A percentile compares a stretch with the other conserved stretches of the same genome.
Evolutionary conservation across 2,329 filamentous ascomycete species (phyloP).

Genomic region (Chrysosporium keratinophilum): DNA sequence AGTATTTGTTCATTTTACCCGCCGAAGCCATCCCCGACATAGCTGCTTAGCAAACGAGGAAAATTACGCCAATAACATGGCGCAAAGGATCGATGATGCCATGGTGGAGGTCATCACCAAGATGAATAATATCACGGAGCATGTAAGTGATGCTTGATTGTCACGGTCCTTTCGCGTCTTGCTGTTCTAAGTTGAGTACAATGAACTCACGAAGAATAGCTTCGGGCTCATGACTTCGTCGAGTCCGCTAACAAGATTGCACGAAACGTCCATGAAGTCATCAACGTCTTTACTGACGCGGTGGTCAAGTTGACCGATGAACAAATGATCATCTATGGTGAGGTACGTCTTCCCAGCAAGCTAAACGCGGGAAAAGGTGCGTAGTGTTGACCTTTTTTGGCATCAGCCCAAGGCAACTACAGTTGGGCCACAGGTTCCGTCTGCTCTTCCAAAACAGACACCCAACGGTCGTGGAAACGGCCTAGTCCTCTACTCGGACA

Average conservation of each 20-base stretch:
- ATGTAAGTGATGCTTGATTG: slow-evolving; percentile 19
- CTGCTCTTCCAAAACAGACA: background rate
- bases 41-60: background rate
- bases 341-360: slow-evolving; percentile 13
- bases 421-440: background rate
- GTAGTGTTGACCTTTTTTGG: background rate
- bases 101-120: slow-evolving; percentile 25
- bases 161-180: background rate
- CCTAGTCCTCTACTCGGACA: slow-evolving; percentile 2
- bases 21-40: background rate
- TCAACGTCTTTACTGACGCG: slow-evolving; percentile 26
- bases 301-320: slow-evolving; percentile 19
- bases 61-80: slow-evolving; percentile 12
- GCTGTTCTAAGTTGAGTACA: background rate
- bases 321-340: slow-evolving; percentile 17
- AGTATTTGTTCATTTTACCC: background rate
- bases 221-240: slow-evolving; percentile 6
- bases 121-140: slow-evolving; percentile 21
- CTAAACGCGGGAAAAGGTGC: background rate
- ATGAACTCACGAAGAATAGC: slow-evolving; percentile 1
- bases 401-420: background rate
- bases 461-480: background rate
- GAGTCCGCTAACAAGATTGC: slow-evolving; percentile 29
- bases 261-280: slow-evolving; percentile 26
- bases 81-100: slow-evolving; percentile 21